Percentiles rank a stretch among this genome's conserved stretches.
phyloP scores from a whole-genome alignment of 148 eudicot genomes.

The Agrostemma githago region DNA sequence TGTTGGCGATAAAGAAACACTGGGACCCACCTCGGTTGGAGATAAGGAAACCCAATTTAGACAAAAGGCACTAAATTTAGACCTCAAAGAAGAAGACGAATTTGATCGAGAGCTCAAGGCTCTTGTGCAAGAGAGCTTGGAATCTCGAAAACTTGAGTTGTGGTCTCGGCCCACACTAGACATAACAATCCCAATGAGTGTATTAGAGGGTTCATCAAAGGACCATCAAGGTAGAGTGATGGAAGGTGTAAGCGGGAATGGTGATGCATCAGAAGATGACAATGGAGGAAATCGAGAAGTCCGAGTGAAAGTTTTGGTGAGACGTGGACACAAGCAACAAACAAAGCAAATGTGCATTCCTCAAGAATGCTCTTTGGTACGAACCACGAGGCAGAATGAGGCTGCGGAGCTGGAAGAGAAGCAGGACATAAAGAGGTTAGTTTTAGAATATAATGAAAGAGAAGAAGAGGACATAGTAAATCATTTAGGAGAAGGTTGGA shows the following conservation, averaged over 20 bases:
- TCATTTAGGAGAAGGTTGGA: constrained; percentile 45
- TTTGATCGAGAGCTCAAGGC: constrained; percentile 92
- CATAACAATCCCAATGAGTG: constrained; percentile 91
- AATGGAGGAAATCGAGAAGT: constrained; percentile 71
- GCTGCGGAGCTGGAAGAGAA: constrained; percentile 98
- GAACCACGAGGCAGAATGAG: constrained; percentile 90
- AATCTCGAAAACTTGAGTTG: constrained; percentile 76
- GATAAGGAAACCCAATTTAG: constrained; percentile 80
- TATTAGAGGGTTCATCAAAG: constrained; percentile 63
- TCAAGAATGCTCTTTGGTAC: constrained; percentile 83
- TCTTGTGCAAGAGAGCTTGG: constrained; percentile 97
- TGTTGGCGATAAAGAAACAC: constrained; percentile 40
- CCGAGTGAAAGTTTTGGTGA: constrained; percentile 82
- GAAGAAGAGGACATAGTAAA: constrained; percentile 88
- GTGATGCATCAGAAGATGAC: constrained; percentile 79
- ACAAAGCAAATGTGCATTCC: constrained; percentile 87
- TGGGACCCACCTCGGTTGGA: constrained; percentile 69
- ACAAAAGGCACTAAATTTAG: constrained; percentile 55
- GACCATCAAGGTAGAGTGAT: constrained; percentile 61
- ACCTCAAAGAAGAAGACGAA: constrained; percentile 82
- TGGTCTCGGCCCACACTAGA: constrained; percentile 77
- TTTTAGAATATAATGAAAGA: constrained; percentile 90
- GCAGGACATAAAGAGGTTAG: constrained; percentile 88
- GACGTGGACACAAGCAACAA: constrained; percentile 93
- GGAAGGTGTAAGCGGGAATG: constrained; percentile 75